Evolutionary conservation across 2,329 filamentous ascomycete genomes (phyloP), one percentile per base, ranked within the genome.

Genomic region (Helotiales sp.): DNA sequence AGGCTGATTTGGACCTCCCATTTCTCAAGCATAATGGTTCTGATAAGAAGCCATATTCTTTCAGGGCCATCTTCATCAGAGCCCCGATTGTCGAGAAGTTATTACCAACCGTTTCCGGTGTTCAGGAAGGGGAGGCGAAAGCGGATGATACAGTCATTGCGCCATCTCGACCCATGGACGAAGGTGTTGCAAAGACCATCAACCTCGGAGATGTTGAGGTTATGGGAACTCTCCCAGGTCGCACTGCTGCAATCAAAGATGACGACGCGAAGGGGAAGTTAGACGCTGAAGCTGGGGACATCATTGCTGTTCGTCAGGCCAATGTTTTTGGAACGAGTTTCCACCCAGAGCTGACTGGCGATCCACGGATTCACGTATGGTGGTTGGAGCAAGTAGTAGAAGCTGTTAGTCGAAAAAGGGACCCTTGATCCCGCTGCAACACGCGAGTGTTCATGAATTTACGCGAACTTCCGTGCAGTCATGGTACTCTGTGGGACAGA

Each of bases 261-360:
- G 80, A 61, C 70, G 80, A 43, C 77, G 80, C 32, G 75, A 82
- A 73, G 78, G 79, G 28, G 75, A 77, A 45, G 76, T 61, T 75
- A 20, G 75, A 76, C 24, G 73, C 72, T 5, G 80, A 80, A 50
- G 85, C 83, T 2, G 87, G 90, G 1, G 92, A 97, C 72, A 95
- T 98, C 61, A 89, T 98, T 60, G 95, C 95, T 0, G 93, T 98
- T 37, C 86, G 87, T 71, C 94, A 98, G 80, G 93, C 91, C 0
- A 97, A 97, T 79, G 91, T 97, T 0, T 91, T 98, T 74, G 96
- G 93, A 3, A 97, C 92, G 2, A 97, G 94, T 75, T 99, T 98
- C 77, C 96, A 98, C 75, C 96, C 96, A 0, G 96, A 99, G 79
- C 79, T 99, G 78, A 98, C 95, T 0, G 87, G 89, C 7, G 96